A percentile compares a stretch with the other conserved stretches of the same genome.
phyloP scores from a whole-genome alignment of 2,329 filamentous ascomycete genomes.

The Coniochaeta sp. region DNA sequence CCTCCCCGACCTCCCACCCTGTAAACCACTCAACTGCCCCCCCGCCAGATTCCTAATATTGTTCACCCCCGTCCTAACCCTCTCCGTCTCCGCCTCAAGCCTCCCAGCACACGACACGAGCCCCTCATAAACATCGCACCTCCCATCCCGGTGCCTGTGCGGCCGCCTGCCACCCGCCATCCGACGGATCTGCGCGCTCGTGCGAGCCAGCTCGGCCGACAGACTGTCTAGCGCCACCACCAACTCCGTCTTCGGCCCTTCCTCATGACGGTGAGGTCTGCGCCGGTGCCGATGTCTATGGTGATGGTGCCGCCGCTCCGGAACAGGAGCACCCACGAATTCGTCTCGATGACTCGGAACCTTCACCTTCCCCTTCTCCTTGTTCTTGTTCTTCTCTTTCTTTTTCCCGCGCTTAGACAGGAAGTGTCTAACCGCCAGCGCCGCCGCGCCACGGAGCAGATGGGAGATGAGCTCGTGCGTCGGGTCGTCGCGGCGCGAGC shows the following conservation, averaged over 20 bases:
- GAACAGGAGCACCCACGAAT: neutral
- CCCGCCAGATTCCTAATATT: neutral
- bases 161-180: neutral
- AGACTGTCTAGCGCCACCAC: neutral
- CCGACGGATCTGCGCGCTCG: neutral
- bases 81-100: neutral
- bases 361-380: neutral
- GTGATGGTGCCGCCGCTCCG: neutral
- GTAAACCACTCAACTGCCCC: neutral
- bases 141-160: neutral
- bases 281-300: neutral
- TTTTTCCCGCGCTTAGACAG: neutral
- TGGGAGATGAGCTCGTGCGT: constrained; percentile 2
- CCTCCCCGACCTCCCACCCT: neutral
- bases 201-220: neutral
- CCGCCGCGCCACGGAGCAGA: neutral
- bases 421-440: neutral
- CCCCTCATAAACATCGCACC: constrained; percentile 1
- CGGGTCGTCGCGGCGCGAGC: neutral
- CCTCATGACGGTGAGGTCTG: neutral
- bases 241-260: neutral
- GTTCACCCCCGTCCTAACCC: neutral
- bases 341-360: neutral
- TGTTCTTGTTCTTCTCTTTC: neutral
- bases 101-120: neutral